Evolutionary conservation across 352 stramenopile species (phyloP).

Genomic region (Pythium guiyangense): DNA sequence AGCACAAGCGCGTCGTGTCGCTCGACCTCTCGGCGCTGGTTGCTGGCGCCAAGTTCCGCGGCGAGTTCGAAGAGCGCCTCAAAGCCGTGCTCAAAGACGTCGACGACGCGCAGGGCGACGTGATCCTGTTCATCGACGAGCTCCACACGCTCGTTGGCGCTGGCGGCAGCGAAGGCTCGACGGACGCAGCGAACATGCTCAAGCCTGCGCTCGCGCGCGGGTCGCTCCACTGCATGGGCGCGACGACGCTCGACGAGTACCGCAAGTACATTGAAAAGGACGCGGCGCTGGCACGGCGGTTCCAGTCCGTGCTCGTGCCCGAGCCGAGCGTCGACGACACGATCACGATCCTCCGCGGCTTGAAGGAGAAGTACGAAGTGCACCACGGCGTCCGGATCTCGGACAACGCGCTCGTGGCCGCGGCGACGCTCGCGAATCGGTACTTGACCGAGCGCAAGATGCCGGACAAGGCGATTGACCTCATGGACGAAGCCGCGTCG

Average conservation of each 20-base stretch:
- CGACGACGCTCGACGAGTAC: conserved; percentile 98
- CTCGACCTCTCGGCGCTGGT: conserved; percentile 97
- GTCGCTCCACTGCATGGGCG: conserved; percentile 96
- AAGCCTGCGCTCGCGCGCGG: conserved; percentile 97
- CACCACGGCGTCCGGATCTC: conserved; percentile 96
- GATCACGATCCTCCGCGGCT: conserved; percentile 93
- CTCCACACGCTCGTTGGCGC: conserved; percentile 96
- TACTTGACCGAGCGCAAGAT: conserved; percentile 93
- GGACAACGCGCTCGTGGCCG: conserved; percentile 91
- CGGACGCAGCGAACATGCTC: conserved; percentile 98
- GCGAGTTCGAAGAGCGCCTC: conserved; percentile 98
- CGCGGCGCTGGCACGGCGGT: conserved; percentile 95
- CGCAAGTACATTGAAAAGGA: conserved; percentile 98
- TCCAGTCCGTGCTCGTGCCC: conserved; percentile 95
- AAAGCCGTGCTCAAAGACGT: conserved; percentile 94
- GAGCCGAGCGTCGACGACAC: conserved; percentile 95
- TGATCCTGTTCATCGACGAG: conserved; percentile 99
- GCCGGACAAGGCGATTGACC: conserved; percentile 94
- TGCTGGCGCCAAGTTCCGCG: conserved; percentile 96
- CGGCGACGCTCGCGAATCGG: conserved; percentile 91
- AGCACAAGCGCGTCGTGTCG: conserved; percentile 82
- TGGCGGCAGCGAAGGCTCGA: conserved; percentile 88
- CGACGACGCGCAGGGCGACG: conserved; percentile 91
- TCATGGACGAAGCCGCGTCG: conserved; percentile 93
- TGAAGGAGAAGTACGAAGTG: conserved; percentile 96